Conservation (phyloP, 129 eudicot genomes). For the Rutidosis leptorrhynchoides region DNA sequence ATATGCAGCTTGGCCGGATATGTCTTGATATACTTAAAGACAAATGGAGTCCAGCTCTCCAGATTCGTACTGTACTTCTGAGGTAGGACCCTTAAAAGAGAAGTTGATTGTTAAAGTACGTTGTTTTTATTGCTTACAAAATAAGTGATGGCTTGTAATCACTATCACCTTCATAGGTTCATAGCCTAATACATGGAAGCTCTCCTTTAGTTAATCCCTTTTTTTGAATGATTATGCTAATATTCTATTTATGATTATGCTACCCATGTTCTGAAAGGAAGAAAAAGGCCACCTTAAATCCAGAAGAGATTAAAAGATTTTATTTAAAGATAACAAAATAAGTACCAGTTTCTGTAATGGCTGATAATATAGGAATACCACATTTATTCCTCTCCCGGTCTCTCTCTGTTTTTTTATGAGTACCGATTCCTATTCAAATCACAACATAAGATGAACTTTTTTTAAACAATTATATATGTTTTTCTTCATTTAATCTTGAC, state of each 20-base stretch:
- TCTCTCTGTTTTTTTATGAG: too few relatives aligned
- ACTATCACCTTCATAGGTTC: neutral
- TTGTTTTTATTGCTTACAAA: neutral
- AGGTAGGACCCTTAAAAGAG: slow-evolving; percentile 42
- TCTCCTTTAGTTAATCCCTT: neutral
- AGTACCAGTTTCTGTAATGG: neutral
- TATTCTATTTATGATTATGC: neutral
- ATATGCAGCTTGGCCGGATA: slow-evolving; percentile 87
- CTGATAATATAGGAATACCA: neutral
- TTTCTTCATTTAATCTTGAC: neutral
- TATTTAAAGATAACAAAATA: neutral
- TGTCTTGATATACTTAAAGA: slow-evolving; percentile 96
- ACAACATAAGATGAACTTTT: neutral
- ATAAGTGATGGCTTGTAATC: neutral
- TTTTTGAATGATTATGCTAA: neutral
- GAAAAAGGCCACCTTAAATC: neutral
- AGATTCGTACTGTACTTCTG: slow-evolving; percentile 85
- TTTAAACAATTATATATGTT: too few relatives aligned
- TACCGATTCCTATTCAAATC: neutral
- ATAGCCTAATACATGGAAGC: neutral
- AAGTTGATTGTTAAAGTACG: neutral
- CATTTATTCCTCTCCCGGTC: neutral
- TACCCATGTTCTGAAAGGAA: neutral
- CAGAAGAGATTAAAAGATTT: neutral
- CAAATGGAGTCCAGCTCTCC: slow-evolving; percentile 99